phyloP scores from a whole-genome alignment of 352 stramenopile genomes.

The Plasmopara muralis region DNA sequence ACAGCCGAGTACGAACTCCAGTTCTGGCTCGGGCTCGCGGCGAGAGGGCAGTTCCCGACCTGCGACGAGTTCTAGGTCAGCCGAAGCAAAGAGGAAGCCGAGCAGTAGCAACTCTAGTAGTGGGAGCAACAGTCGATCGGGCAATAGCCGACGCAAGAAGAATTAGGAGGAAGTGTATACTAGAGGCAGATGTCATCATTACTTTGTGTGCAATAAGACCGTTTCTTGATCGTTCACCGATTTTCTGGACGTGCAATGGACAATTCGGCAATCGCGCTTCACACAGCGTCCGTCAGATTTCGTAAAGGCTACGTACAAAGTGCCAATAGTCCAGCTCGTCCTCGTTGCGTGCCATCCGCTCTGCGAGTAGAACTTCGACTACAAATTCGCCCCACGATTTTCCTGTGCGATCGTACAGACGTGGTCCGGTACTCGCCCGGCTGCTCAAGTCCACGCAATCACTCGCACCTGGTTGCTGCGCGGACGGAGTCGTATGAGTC shows the following conservation, averaged over 20 bases:
- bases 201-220: background rate
- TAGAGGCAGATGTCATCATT: background rate
- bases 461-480: slow-evolving; percentile 4
- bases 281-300: slow-evolving; percentile 16
- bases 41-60: slow-evolving; percentile 21
- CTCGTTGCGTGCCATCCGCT: slow-evolving; percentile 22
- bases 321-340: slow-evolving; percentile 29
- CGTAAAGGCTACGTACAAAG: slow-evolving; percentile 24
- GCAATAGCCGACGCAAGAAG: slow-evolving; percentile 24
- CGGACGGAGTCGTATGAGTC: slow-evolving; percentile 7
- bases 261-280: slow-evolving; percentile 5
- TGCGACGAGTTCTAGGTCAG: slow-evolving; percentile 15
- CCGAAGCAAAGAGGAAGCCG: slow-evolving; percentile 20
- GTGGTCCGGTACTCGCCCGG: background rate
- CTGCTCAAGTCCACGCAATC: background rate
- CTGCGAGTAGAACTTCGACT: slow-evolving; percentile 20
- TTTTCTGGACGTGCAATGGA: slow-evolving; percentile 13
- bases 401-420: slow-evolving; percentile 9
- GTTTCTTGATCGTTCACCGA: slow-evolving; percentile 7
- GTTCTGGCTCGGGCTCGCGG: slow-evolving; percentile 10
- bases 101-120: slow-evolving; percentile 27
- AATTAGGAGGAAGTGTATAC: slow-evolving; percentile 10
- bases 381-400: slow-evolving; percentile 26
- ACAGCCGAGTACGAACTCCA: slow-evolving; percentile 14
- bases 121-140: slow-evolving; percentile 21